These are phyloP conservation scores for Pyrenochaeta sp. DNA, from an alignment of 2,329 filamentous ascomycete genomes.

Conservation along the genomic window DNA sequence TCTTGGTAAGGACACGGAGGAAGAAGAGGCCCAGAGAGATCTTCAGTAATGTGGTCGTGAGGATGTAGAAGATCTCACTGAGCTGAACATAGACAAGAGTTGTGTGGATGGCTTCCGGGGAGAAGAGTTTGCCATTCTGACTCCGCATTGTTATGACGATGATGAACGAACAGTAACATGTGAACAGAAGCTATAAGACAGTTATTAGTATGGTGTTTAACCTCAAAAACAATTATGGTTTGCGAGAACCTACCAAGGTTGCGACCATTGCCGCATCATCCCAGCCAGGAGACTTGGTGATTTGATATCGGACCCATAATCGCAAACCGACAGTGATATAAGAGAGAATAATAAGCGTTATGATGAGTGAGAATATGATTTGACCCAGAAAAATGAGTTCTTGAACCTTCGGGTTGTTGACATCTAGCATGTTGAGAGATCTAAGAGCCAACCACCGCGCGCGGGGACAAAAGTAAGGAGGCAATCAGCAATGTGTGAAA, in stretches of 20 bases:
- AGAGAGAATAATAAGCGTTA: constrained; percentile 35
- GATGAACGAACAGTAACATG: constrained; percentile 36
- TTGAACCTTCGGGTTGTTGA: constrained; percentile 10
- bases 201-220: constrained; percentile 1
- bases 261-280: constrained; percentile 43
- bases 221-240: neutral
- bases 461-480: constrained; percentile 11
- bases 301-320: constrained; percentile 41
- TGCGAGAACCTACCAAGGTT: constrained; percentile 30
- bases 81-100: constrained; percentile 40
- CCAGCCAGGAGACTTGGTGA: constrained; percentile 44
- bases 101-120: constrained; percentile 13
- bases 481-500: constrained; percentile 4
- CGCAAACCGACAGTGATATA: constrained; percentile 41
- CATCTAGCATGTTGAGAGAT: neutral
- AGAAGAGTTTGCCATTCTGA: constrained; percentile 16
- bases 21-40: constrained; percentile 48
- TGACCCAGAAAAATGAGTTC: constrained; percentile 30
- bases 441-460: constrained; percentile 11
- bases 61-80: constrained; percentile 60
- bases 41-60: constrained; percentile 59
- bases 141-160: constrained; percentile 26
- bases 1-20: constrained; percentile 40
- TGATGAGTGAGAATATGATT: constrained; percentile 25
- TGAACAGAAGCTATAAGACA: constrained; percentile 28